Evolutionary conservation across 176 grass and related monocot genomes (phyloP).

Genomic region (Oryza brachyantha): DNA sequence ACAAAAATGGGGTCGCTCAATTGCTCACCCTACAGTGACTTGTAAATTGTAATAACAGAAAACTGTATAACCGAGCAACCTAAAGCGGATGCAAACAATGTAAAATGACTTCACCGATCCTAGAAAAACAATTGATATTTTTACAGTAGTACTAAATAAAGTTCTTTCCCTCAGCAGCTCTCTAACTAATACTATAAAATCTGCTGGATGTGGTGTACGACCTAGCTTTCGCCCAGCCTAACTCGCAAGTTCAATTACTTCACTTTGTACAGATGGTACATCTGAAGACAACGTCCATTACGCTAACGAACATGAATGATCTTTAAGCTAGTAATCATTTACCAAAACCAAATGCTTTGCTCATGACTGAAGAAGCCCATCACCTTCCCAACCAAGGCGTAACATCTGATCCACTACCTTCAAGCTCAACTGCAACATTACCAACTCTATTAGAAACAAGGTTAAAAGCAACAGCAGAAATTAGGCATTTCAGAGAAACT

Average conservation of each 20-base stretch:
- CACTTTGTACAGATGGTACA: conserved; percentile 36
- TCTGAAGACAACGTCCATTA: conserved; percentile 11
- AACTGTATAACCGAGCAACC: conserved; percentile 3
- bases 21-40: neutral
- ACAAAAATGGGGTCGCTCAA: neutral
- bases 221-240: conserved; percentile 26
- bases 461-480: conserved; percentile 8
- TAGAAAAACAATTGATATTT: conserved; percentile 17
- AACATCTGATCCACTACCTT: conserved; percentile 99
- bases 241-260: neutral
- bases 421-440: conserved; percentile 78
- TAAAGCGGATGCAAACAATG: conserved; percentile 12
- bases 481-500: neutral
- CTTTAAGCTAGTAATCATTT: conserved; percentile 18
- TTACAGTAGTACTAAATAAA: conserved; percentile 32
- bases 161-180: neutral
- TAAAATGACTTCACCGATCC: conserved; percentile 20
- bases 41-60: neutral
- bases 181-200: neutral
- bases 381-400: conserved; percentile 98
- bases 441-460: conserved; percentile 31
- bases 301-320: conserved; percentile 5
- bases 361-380: conserved; percentile 83
- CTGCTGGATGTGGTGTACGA: conserved; percentile 25
- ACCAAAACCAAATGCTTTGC: neutral